Base-by-base conservation (phyloP, 2,329 filamentous ascomycete species). In the Epichloe gansuensis region DNA sequence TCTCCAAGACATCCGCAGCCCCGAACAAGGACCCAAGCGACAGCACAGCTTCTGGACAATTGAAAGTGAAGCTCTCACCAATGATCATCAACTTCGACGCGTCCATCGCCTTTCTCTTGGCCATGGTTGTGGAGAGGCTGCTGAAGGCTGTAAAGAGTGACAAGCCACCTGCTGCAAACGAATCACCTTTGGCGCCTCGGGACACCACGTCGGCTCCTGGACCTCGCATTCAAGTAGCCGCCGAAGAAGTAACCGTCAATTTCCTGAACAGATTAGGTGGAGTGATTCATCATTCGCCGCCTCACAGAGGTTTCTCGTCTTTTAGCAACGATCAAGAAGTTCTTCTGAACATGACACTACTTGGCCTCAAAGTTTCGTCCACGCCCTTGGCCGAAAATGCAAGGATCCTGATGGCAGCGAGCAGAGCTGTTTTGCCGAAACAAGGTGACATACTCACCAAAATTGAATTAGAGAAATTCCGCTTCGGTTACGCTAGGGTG, bases 401-500 rank as follows among this genome's bases (percentile, higher is more conserved):
- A 17, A 51, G 41, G n/a, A 25, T 43, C 3, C n/a, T 48, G 5
- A 51, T 51, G 45, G 35, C 41, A 35, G 54, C 54, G 8, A 53
- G 48, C 45, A 39, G 51, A 34, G 43, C 51, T 12, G n/a, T 35
- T 8, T 43, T 46, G 28, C 51, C 51, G 34, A 48, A 53, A 31
- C 67, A 59, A 15, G 48, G 55, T 17, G 62, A 59, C 38, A 56
- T 59, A 13, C 51, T 62, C 41, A 71, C 62, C 4, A 72, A 65
- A 42, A 59, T 82, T 11, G 69, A 74, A 44, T 60, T 84, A 2
- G 72, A 78, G 56, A 80, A 78, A 56, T 79, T 86, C 59, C 72
- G 71, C 0, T 81, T 86, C 58, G 81, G 82, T 1, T 85, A 85
- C 61, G 72, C 75, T 2, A 72, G 78, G 80, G 79, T 41, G 76